Conservation (phyloP, 306 rosid species). For the Albizia julibrissin region DNA sequence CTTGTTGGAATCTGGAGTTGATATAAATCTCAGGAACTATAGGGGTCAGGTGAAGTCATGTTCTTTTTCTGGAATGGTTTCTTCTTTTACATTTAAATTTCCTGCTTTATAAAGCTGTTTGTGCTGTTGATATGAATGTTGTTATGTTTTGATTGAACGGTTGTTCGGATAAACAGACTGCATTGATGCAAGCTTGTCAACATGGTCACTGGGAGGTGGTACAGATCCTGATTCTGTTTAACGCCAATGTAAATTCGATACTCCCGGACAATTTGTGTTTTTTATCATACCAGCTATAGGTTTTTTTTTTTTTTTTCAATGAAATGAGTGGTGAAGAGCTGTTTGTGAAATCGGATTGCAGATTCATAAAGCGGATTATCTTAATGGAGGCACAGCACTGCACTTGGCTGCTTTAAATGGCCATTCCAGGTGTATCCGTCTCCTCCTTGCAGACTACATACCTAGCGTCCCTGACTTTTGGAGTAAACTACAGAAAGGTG, state of each 20-base stretch:
- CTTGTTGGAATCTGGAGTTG: conserved; percentile 92
- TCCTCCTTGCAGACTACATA: conserved; percentile 78
- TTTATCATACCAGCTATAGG: conserved; percentile 1
- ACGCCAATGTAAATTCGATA: conserved; percentile 65
- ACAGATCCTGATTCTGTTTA: conserved; percentile 68
- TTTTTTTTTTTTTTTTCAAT: background rate
- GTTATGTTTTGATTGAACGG: background rate
- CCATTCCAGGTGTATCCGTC: conserved; percentile 84
- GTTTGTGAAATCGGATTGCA: conserved; percentile 42
- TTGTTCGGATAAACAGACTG: conserved; percentile 66
- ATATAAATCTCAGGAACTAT: conserved; percentile 88
- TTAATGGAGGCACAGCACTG: conserved; percentile 94
- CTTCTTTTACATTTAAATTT: background rate
- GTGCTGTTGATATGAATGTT: background rate
- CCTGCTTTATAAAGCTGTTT: background rate
- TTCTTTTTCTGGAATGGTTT: conserved; percentile 19
- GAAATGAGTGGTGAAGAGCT: conserved; percentile 21
- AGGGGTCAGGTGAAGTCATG: conserved; percentile 85
- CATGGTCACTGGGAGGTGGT: conserved; percentile 98
- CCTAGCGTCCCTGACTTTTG: conserved; percentile 77
- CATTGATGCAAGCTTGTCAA: conserved; percentile 99
- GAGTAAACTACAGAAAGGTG: conserved; percentile 46
- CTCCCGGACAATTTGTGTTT: conserved; percentile 15
- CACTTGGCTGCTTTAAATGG: conserved; percentile 96
- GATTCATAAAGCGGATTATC: conserved; percentile 89